A percentile compares a stretch with the other conserved stretches of the same genome.
These are phyloP conservation scores for Truncatella angustata DNA, from an alignment of 2,329 filamentous ascomycete genomes.

Conservation along the genomic window DNA sequence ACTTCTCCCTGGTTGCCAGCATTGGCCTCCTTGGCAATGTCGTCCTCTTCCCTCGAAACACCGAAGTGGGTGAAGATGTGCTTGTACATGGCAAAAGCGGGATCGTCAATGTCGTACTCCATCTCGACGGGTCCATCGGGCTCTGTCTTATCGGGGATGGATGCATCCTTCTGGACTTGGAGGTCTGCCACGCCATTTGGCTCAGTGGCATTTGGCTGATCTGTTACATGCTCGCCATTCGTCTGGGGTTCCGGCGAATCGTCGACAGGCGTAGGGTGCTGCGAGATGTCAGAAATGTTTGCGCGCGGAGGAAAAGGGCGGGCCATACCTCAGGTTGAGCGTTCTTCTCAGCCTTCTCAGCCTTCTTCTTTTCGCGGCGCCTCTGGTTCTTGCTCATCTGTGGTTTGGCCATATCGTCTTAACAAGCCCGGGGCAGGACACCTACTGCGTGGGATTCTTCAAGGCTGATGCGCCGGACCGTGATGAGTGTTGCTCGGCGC, in stretches of 20 bases:
- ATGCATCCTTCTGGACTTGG: slow-evolving; percentile 41
- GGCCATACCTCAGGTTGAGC: slow-evolving; percentile 54
- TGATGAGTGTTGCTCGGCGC: background rate
- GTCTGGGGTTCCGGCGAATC: slow-evolving; percentile 34
- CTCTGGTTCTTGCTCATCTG: slow-evolving; percentile 95
- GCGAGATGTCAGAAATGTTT: slow-evolving; percentile 11
- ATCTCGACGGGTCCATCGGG: slow-evolving; percentile 47
- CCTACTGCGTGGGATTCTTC: background rate
- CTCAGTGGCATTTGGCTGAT: slow-evolving; percentile 25
- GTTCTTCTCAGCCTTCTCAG: slow-evolving; percentile 85
- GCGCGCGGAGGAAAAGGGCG: background rate
- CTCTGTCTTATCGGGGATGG: slow-evolving; percentile 32
- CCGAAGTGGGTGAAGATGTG: slow-evolving; percentile 80
- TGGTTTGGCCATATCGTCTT: slow-evolving; percentile 54
- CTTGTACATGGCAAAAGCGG: slow-evolving; percentile 80
- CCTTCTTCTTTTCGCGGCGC: slow-evolving; percentile 91
- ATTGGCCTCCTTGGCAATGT: slow-evolving; percentile 62
- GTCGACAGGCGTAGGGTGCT: slow-evolving; percentile 19
- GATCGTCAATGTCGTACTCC: slow-evolving; percentile 64
- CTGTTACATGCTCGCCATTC: slow-evolving; percentile 21
- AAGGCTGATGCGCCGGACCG: background rate
- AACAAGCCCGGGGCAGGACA: too few relatives aligned
- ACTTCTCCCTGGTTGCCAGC: slow-evolving; percentile 79
- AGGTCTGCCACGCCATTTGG: slow-evolving; percentile 29
- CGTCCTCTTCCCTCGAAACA: slow-evolving; percentile 60